Evolutionary conservation across 2,329 filamentous ascomycete genomes (phyloP).

Genomic region (Triangularia verruculosa): DNA sequence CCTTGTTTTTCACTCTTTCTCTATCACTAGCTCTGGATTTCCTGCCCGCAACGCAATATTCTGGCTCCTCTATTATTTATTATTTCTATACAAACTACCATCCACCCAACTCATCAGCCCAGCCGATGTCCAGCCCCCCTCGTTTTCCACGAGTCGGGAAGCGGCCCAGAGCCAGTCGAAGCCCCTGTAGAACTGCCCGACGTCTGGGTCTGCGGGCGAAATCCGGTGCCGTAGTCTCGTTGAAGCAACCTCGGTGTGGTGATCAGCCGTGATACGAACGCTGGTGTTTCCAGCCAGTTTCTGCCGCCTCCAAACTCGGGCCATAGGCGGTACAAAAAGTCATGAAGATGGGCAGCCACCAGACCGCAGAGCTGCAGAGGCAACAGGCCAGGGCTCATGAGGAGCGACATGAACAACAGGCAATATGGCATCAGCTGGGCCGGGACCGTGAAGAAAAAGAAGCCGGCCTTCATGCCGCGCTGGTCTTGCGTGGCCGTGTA

Average conservation of each 20-base stretch:
- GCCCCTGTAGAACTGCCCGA: slow-evolving; percentile 42
- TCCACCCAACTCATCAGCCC: slow-evolving; percentile 39
- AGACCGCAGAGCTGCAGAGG: slow-evolving; percentile 72
- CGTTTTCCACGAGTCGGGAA: slow-evolving; percentile 63
- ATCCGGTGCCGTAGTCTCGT: slow-evolving; percentile 62
- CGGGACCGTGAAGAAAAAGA: slow-evolving; percentile 81
- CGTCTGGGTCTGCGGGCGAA: slow-evolving; percentile 38
- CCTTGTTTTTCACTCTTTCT: too few species aligned
- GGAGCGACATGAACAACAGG: slow-evolving; percentile 70
- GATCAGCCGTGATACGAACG: slow-evolving; percentile 67
- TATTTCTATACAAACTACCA: not conserved
- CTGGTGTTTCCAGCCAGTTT: slow-evolving; percentile 73
- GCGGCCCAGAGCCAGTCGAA: slow-evolving; percentile 44
- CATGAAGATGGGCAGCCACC: slow-evolving; percentile 81
- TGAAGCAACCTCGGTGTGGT: slow-evolving; percentile 46
- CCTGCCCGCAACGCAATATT: too few species aligned
- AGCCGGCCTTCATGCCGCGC: slow-evolving; percentile 69
- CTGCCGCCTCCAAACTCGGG: slow-evolving; percentile 82
- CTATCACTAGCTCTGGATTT: too few species aligned
- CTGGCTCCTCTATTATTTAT: not conserved
- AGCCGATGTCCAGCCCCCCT: slow-evolving; percentile 62
- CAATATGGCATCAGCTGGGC: slow-evolving; percentile 77
- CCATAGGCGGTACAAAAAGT: slow-evolving; percentile 85
- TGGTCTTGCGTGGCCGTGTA: slow-evolving; percentile 89
- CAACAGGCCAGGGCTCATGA: slow-evolving; percentile 60